These are phyloP conservation scores for Artemisia annua DNA, from an alignment of 129 eudicot genomes.

Conservation along the genomic window DNA sequence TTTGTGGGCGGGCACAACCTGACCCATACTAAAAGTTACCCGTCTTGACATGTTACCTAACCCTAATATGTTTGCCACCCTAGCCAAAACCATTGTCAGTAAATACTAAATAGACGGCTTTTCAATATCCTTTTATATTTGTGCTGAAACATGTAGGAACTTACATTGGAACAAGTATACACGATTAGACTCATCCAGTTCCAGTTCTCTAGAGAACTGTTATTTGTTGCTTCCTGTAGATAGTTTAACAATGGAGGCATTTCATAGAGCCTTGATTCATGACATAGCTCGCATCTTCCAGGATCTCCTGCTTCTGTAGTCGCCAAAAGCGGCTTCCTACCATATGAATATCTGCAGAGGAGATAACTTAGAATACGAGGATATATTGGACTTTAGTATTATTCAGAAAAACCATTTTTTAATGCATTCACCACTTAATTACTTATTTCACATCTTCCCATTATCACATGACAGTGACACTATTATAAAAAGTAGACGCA, in stretches of 20 bases:
- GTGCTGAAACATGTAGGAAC: background rate
- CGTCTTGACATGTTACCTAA: too few species aligned
- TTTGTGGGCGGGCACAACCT: too few species aligned
- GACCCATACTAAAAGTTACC: too few species aligned
- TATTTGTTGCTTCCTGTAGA: slow-evolving; percentile 58
- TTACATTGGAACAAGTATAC: slow-evolving; percentile 81
- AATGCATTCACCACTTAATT: background rate
- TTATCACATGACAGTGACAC: background rate
- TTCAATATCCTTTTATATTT: too few species aligned
- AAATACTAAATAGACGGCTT: too few species aligned
- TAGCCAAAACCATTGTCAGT: too few species aligned
- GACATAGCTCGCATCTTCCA: slow-evolving; percentile 62
- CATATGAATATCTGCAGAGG: slow-evolving; percentile 61
- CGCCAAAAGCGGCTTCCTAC: slow-evolving; percentile 76
- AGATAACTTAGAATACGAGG: slow-evolving; percentile 8
- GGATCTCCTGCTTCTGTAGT: slow-evolving; percentile 50
- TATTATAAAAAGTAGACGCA: background rate
- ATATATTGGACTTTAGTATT: background rate
- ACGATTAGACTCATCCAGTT: slow-evolving; percentile 78
- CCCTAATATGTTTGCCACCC: too few species aligned
- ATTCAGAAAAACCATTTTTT: too few species aligned
- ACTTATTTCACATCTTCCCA: background rate
- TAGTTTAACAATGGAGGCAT: slow-evolving; percentile 78
- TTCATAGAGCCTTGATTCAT: slow-evolving; percentile 72
- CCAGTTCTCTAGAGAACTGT: slow-evolving; percentile 55